These are phyloP conservation scores for Persicaria tinctoria DNA, from an alignment of 148 eudicot species.

Conservation along the genomic window DNA sequence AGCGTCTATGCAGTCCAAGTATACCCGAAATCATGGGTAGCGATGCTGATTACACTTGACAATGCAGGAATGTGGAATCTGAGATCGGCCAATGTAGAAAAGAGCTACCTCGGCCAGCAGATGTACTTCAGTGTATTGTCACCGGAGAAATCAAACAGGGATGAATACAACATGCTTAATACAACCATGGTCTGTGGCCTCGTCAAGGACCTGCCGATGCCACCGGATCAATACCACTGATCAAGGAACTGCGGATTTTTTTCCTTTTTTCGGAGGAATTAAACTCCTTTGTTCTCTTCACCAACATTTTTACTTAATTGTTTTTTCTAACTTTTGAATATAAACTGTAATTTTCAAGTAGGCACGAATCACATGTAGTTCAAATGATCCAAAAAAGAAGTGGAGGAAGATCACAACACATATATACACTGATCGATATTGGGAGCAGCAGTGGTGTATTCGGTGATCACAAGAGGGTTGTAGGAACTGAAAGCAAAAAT, in stretches of 20 bases:
- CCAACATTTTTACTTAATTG: too few species aligned
- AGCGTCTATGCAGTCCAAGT: conserved; percentile 51
- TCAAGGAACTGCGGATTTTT: neutral
- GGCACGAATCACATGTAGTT: too few species aligned
- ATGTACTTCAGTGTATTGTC: conserved; percentile 39
- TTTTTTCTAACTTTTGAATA: too few species aligned
- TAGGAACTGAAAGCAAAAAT: too few species aligned
- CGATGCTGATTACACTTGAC: conserved; percentile 38
- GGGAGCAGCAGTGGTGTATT: too few species aligned
- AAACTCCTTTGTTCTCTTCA: too few species aligned
- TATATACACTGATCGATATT: too few species aligned
- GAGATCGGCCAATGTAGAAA: conserved; percentile 30
- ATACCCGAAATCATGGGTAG: conserved; percentile 48
- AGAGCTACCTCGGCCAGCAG: conserved; percentile 37
- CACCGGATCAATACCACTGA: conserved; percentile 23
- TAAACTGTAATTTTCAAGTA: too few species aligned
- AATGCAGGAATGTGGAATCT: conserved; percentile 50
- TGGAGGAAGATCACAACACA: too few species aligned
- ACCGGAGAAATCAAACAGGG: conserved; percentile 31
- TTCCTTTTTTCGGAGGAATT: too few species aligned
- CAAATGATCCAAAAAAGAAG: too few species aligned
- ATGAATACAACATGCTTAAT: conserved; percentile 41
- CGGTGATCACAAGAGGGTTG: too few species aligned
- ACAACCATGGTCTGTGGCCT: conserved; percentile 26
- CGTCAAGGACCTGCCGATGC: conserved; percentile 34